Evolutionary conservation across 2,329 filamentous ascomycete genomes (phyloP), one percentile per base, ranked within the genome.

Genomic region (Alternaria metachromatica): DNA sequence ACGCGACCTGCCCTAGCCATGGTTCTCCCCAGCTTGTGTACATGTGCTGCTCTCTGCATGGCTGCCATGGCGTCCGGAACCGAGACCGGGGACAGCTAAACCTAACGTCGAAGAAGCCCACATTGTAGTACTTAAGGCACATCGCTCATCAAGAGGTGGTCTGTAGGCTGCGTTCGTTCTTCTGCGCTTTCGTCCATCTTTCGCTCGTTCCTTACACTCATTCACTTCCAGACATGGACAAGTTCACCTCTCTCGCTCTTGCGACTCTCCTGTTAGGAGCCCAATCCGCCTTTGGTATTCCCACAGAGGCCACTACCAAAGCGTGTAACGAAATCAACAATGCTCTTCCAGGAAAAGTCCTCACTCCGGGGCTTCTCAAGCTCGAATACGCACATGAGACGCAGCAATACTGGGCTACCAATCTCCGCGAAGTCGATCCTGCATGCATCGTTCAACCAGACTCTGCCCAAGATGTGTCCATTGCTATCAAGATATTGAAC

Each of bases 361-460:
- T 72, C 2, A 68, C 62, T 4, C 63, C 62, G n/a, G 60, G 58
- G 3, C 60, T 72, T n/a, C 57, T 74, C n/a, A 51, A 65, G 13
- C 23, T 65, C 6, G 68, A 71, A 20, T 73, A 74, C 43, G 50
- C 45, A 10, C 46, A 65, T 21, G 71, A 73, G 46, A 72, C 65
- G 11, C 64, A 70, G 18, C 60, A 73, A 48, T 72, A 74, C 48
- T 74, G 71, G 70, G 67, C 65, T 10, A 69, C 63, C 3, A 65
- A 63, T 18, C 58, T 72, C 23, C 64, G 71, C 6, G 48, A 56
- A 13, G 50, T 74, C n/a, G 50, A 69, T 15, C 73, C 74, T 20
- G 72, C 69, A 50, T 77, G 74, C 30, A 69, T 76, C 4, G 61
- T 74, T 15, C 71, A 72, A 28, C 75, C 73, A 13, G 62, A 45